A percentile compares a stretch with the other conserved stretches of the same genome.
phyloP scores from a whole-genome alignment of 352 stramenopile genomes.

The Labyrinthula sp. region DNA sequence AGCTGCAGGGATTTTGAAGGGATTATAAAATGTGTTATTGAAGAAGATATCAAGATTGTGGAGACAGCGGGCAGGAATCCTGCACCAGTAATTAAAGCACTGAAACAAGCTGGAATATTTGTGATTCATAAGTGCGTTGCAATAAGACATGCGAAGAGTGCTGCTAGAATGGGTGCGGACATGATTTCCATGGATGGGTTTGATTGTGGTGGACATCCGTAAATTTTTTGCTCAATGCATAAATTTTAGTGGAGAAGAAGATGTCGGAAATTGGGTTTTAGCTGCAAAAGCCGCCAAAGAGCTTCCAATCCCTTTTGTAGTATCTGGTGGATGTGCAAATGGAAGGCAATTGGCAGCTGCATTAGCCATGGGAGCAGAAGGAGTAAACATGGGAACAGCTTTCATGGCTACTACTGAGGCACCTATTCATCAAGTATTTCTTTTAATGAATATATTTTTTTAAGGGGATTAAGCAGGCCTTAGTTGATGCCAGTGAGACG shows the following conservation, averaged over 20 bases:
- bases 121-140: slow-evolving; percentile 39
- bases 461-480: slow-evolving; percentile 36
- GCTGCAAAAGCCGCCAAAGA: slow-evolving; percentile 30
- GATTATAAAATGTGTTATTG: slow-evolving; percentile 38
- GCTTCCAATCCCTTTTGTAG: slow-evolving; percentile 34
- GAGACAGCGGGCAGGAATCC: slow-evolving; percentile 36
- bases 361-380: slow-evolving; percentile 35
- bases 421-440: slow-evolving; percentile 36
- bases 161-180: slow-evolving; percentile 35
- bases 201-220: slow-evolving; percentile 38
- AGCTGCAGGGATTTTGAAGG: slow-evolving; percentile 34
- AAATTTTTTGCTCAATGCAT: too few relatives aligned
- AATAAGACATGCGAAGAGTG: slow-evolving; percentile 34
- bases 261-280: slow-evolving; percentile 39
- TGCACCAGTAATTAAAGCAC: slow-evolving; percentile 34
- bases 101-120: slow-evolving; percentile 35
- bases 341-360: slow-evolving; percentile 36
- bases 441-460: too few relatives aligned
- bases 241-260: slow-evolving; percentile 34
- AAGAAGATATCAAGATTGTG: slow-evolving; percentile 37
- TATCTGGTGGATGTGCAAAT: slow-evolving; percentile 35
- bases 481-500: slow-evolving; percentile 32
- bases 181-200: slow-evolving; percentile 38
- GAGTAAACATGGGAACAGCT: slow-evolving; percentile 36
- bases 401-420: slow-evolving; percentile 38